Conservation (phyloP, 2,329 filamentous ascomycete species). For the Diaporthe citriasiana region DNA sequence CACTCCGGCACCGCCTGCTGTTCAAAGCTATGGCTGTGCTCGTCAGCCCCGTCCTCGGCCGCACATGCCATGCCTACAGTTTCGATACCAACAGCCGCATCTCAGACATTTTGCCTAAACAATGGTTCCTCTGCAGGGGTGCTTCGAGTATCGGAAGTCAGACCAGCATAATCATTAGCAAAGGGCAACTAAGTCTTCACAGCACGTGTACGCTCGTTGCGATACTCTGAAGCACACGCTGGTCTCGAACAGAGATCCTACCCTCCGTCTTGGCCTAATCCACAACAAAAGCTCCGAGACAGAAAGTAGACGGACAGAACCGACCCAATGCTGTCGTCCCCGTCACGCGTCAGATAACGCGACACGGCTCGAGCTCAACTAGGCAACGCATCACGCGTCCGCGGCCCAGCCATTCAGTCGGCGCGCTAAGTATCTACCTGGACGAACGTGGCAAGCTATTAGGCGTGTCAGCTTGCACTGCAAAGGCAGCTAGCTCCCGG, state of each 20-base stretch:
- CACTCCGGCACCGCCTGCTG: neutral
- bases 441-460: neutral
- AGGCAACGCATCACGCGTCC: constrained; percentile 7
- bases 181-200: neutral
- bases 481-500: constrained; percentile 11
- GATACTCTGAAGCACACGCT: neutral
- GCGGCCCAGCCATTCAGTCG: constrained; percentile 20
- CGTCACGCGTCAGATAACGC: constrained; percentile 18
- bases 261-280: neutral
- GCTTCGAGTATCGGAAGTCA: neutral
- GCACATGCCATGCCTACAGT: constrained; percentile 3
- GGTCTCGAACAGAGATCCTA: neutral
- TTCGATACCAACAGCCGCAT: neutral
- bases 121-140: neutral
- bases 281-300: neutral
- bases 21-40: constrained; percentile 4
- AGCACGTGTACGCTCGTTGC: neutral
- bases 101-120: constrained; percentile 13
- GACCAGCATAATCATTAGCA: neutral
- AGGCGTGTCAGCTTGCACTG: neutral
- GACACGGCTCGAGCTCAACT: constrained; percentile 3
- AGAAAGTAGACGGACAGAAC: neutral
- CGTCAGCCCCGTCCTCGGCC: neutral
- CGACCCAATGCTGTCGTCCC: neutral
- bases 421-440: neutral